Base-by-base conservation (phyloP, 192 early-diverging fungal genomes). In the Coemansia sp. region DNA sequence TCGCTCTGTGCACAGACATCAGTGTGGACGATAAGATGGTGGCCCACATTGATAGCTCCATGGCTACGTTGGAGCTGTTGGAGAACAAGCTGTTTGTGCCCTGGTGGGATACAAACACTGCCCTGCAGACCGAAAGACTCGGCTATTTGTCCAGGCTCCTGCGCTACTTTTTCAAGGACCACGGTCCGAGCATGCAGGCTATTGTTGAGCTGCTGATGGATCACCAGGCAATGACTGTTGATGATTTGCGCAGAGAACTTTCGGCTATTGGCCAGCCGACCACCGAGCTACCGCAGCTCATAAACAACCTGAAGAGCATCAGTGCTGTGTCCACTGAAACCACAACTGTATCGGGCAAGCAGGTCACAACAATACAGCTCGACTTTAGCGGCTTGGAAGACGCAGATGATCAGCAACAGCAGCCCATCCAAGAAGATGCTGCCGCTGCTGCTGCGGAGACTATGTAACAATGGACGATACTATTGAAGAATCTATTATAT, bases 111-210 rank as follows among this genome's bases (percentile, higher is more conserved):
- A 19, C 29, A 0, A 58, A 49, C 19, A 54, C 58, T 0, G 49
- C 44, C 19, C 9, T 63, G 33, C 72, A 76, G 54, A 46, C 53
- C 2, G 51, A 53, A 30, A 53, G 72, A 9, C 35, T 64, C 49
- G 42, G 51, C 14, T 76, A 57, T 36, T 39, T 70, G 23, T 33
- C 55, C 0, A 30, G 67, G 14, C 50, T 76, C 18, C 41, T 76
- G 41, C 56, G 62, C 15, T 76, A 64, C 30, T 70, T 76, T n/a
- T 76, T 69, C 48, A 61, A 59, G 50, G 72, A 76, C 35, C 61
- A 76, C n/a, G 72, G 72, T 0, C 32, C 66, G 0, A 69, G 62
- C 3, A 76, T 76, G 72, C 72, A 69, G 14, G 61, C 61, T 6
- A 50, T 70, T 17, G 58, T 64, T 5, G 72, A 76, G 32, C 44